Evolutionary conservation across 2,329 filamentous ascomycete genomes (phyloP), one percentile per base, ranked within the genome.

Genomic region (Cladophialophora yegresii): DNA sequence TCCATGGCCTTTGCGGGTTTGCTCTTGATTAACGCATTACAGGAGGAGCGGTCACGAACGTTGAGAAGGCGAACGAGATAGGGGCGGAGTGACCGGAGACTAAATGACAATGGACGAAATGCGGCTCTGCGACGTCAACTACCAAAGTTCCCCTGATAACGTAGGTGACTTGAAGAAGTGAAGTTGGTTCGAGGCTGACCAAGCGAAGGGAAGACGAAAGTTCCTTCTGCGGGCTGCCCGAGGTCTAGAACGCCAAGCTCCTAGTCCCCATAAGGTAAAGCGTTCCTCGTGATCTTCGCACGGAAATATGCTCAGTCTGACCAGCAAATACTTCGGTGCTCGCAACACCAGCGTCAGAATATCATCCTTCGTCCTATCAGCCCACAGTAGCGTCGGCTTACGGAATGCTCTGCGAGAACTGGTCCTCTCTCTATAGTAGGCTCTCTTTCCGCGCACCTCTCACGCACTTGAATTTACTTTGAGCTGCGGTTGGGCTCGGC

Each of bases 11-110:
- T 26, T 36, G 28, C 22, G 20, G 36, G 10, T 30, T 54, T 54
- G 28, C 28, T 54, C 23, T 20, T 28, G 28, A 54, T 54, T 50
- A 50, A 50, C 47, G 47, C 23, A 50, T 50, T 50, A 50, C 23
- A 28, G 47, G 26, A 26, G 47, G 12, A 23, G 20, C 20, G 26
- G 22, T 23, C 47, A 50, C 9, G 22, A 28, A 20, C 9, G 20
- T 50, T 20, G 20, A 28, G 47, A 22, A 50, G 47, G 47, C 47
- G 23, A 50, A 50, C 47, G 12, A 28, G 20, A 9, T 26, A 7
- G 22, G 26, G 47, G 47, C 47, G 47, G 47, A 50, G 47, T 28
- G 47, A 50, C 20, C 16, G 47, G 16, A 50, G 20, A 28, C 47
- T 50, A 50, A 50, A 50, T 50, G 12, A 50, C 8, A 26, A 50